These are phyloP conservation scores for Achlya hypogyna DNA, from an alignment of 352 stramenopile genomes.

Conservation along the genomic window DNA sequence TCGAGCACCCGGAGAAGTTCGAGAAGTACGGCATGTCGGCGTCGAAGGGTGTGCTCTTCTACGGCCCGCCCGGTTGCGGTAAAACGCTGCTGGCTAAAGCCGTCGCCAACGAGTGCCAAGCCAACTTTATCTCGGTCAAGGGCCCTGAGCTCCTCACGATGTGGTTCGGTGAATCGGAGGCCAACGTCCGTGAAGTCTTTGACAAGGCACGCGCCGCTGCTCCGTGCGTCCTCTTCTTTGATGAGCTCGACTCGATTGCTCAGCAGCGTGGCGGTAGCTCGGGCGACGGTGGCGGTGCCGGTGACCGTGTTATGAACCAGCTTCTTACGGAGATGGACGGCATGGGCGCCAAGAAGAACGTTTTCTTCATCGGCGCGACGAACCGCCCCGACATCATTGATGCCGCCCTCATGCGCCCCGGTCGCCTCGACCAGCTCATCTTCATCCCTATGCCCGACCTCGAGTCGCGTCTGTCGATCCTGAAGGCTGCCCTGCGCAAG, in stretches of 20 bases:
- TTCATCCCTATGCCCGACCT: constrained; percentile 97
- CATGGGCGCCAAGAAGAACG: constrained; percentile 98
- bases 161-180: constrained; percentile 99
- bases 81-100: constrained; percentile 99
- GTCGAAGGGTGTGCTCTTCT: constrained; percentile 98
- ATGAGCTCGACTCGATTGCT: constrained; percentile 99
- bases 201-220: constrained; percentile 96
- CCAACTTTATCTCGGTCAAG: constrained; percentile 99
- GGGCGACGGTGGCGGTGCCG: constrained; percentile 94
- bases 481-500: constrained; percentile 96
- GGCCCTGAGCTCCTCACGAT: constrained; percentile 99
- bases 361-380: constrained; percentile 97
- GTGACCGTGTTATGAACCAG: constrained; percentile 99
- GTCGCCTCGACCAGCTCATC: constrained; percentile 92
- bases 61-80: constrained; percentile 98
- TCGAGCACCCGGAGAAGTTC: constrained; percentile 99
- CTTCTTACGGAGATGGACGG: constrained; percentile 99
- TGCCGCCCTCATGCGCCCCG: constrained; percentile 93
- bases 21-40: constrained; percentile 94
- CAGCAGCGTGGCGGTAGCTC: constrained; percentile 91
- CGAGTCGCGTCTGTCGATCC: constrained; percentile 92
- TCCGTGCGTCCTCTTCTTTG: constrained; percentile 99
- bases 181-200: constrained; percentile 98
- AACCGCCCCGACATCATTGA: constrained; percentile 98
- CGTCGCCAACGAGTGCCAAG: constrained; percentile 99